phyloP scores from a whole-genome alignment of 495 filamentous ascomycete genomes.

The Podospora bellae-mahoneyi region DNA sequence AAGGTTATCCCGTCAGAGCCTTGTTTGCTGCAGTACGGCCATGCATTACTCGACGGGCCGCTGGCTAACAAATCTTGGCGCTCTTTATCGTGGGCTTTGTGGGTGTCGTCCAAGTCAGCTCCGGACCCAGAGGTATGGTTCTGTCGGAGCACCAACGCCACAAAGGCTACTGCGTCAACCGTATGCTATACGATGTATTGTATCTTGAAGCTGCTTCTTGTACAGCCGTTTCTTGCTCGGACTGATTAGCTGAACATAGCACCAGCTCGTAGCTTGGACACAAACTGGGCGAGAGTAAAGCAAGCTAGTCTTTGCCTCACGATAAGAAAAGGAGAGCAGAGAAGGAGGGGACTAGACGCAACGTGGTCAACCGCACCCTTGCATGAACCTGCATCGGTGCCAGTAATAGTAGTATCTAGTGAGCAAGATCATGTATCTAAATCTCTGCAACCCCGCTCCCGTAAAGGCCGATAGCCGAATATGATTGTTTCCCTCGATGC shows the following conservation, averaged over 20 bases:
- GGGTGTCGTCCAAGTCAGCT: neutral
- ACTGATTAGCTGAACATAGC: too few relatives aligned
- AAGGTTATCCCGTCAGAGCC: conserved; percentile 12
- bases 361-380: neutral
- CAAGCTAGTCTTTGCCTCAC: too few relatives aligned
- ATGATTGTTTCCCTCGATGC: neutral
- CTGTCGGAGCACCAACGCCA: neutral
- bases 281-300: too few relatives aligned
- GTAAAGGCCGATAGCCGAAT: neutral
- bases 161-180: conserved; percentile 4
- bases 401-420: neutral
- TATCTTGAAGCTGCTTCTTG: neutral
- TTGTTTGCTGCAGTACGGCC: conserved; percentile 2
- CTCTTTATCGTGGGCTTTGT: neutral
- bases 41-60: conserved; percentile 6
- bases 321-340: neutral
- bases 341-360: neutral
- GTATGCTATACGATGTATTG: neutral
- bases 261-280: too few relatives aligned
- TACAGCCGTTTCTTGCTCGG: too few relatives aligned
- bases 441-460: neutral
- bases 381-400: neutral
- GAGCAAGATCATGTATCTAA: neutral
- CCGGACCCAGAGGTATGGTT: neutral
- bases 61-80: conserved; percentile 4